phyloP scores from a whole-genome alignment of 2,329 filamentous ascomycete species.

The Colletotrichum shisoi region DNA sequence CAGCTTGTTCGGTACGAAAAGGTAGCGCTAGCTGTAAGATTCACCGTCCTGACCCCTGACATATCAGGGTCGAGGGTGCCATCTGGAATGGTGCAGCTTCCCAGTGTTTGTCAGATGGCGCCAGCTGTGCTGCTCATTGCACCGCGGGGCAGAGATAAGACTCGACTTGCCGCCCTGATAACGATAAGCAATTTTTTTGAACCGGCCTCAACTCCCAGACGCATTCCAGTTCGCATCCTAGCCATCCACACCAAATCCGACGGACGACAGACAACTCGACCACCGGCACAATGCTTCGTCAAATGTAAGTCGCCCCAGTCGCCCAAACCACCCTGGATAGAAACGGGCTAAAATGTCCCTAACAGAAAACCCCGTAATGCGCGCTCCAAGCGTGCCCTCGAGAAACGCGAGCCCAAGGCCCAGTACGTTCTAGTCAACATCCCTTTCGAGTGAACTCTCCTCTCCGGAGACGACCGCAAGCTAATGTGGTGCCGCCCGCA shows the following conservation, averaged over 20 bases:
- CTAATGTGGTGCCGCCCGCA: constrained; percentile 7
- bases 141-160: constrained; percentile 31
- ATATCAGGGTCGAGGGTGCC: too few relatives aligned
- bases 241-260: constrained; percentile 36
- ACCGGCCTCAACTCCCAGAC: constrained; percentile 1
- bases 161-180: background rate
- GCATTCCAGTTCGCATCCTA: constrained; percentile 25
- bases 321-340: background rate
- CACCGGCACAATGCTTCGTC: constrained; percentile 55
- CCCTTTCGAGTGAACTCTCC: background rate
- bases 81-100: background rate
- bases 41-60: too few relatives aligned
- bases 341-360: background rate
- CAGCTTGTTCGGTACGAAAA: too few relatives aligned
- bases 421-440: constrained; percentile 48
- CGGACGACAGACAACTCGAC: constrained; percentile 36
- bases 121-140: background rate
- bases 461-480: background rate
- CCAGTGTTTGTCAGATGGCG: rapidly evolving
- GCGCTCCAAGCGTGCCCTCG: constrained; percentile 92
- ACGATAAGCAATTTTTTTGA: constrained; percentile 40
- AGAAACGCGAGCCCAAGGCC: constrained; percentile 88
- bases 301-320: constrained; percentile 52
- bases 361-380: constrained; percentile 71
- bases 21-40: too few relatives aligned